phyloP scores from a whole-genome alignment of 169 alveolate species.

The Plasmodium cynomolgi region DNA sequence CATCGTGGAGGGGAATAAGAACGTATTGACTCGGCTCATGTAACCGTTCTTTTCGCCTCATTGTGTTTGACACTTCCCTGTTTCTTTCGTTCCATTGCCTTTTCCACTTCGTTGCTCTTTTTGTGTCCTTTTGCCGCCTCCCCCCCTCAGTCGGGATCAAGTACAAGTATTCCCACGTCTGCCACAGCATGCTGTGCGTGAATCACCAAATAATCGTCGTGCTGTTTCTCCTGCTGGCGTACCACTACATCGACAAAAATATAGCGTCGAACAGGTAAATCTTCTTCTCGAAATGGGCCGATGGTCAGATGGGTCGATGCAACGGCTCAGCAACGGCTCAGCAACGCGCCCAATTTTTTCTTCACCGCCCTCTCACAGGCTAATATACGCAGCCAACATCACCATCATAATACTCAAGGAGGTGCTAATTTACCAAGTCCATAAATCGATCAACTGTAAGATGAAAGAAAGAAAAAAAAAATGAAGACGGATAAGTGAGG shows the following conservation, averaged over 20 bases:
- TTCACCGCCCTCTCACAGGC: conserved; percentile 1
- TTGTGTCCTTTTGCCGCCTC: background rate
- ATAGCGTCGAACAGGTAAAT: conserved; percentile 27
- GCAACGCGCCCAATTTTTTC: background rate
- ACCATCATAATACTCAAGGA: conserved; percentile 54
- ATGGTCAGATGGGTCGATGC: background rate
- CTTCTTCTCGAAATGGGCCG: conserved; percentile 3
- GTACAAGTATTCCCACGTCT: conserved; percentile 63
- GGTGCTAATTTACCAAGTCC: conserved; percentile 43
- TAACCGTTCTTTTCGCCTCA: background rate
- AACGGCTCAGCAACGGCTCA: background rate
- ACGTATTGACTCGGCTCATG: background rate
- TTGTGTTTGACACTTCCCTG: background rate
- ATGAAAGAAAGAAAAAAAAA: conserved; percentile 5
- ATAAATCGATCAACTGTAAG: conserved; percentile 47
- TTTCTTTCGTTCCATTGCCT: background rate
- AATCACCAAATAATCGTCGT: conserved; percentile 66
- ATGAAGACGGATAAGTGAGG: background rate
- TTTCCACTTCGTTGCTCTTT: background rate
- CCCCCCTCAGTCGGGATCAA: conserved; percentile 26
- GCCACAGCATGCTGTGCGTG: conserved; percentile 54
- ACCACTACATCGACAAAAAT: conserved; percentile 55
- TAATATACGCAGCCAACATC: conserved; percentile 8
- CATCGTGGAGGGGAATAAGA: background rate
- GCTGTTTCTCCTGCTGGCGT: conserved; percentile 35